A percentile compares a stretch with the other conserved stretches of the same genome.
Evolutionary conservation across 768 basidiomycete genomes (phyloP).

Genomic region (Phaffia australis): DNA sequence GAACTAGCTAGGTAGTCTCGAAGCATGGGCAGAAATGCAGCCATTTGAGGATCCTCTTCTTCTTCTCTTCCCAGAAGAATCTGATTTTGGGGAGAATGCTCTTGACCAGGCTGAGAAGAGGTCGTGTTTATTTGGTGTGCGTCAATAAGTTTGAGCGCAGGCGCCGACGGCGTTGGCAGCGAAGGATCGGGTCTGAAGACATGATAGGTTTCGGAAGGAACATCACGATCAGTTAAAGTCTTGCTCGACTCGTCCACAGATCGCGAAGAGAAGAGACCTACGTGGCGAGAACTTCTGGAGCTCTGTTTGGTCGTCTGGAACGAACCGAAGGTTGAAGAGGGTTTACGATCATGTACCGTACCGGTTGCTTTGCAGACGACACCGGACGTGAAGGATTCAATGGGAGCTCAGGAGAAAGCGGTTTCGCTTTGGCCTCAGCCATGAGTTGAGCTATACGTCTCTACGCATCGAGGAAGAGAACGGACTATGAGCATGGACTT

Average conservation of each 20-base stretch:
- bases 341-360: conserved; percentile 12
- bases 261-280: not conserved
- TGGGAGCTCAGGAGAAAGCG: conserved; percentile 27
- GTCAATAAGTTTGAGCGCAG: not conserved
- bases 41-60: conserved; percentile 35
- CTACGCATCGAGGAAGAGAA: conserved; percentile 6
- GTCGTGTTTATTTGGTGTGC: conserved; percentile 3
- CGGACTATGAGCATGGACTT: not conserved
- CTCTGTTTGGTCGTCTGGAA: no score
- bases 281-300: conserved; percentile 1
- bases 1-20: conserved; percentile 35
- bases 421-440: conserved; percentile 28
- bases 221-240: not conserved
- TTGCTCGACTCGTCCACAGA: conserved; percentile 19
- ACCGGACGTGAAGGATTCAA: conserved; percentile 1
- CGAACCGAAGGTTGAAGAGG: conserved; percentile 1
- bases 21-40: conserved; percentile 38
- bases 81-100: not conserved
- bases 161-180: not conserved
- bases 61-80: conserved; percentile 20
- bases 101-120: not conserved
- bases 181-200: conserved; percentile 7
- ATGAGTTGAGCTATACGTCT: conserved; percentile 24
- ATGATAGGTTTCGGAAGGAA: no score
- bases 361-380: not conserved